Evolutionary conservation across 306 rosid genomes (phyloP), one percentile per base, ranked within the genome.

Genomic region (Castanospermum australe): DNA sequence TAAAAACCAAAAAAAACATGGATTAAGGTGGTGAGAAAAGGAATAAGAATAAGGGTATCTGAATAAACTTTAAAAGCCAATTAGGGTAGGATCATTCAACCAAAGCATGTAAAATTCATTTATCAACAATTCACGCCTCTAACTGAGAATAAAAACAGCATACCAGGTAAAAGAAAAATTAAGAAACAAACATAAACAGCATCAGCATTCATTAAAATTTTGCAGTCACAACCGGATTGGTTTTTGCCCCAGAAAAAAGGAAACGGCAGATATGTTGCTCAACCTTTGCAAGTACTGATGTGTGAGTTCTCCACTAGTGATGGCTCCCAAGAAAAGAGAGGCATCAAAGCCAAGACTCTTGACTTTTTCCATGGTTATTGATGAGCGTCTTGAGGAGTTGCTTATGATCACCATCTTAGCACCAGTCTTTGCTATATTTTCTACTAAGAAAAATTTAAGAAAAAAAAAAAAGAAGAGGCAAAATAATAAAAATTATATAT

Each of bases 341-440:
- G 94, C 79, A 75, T 95, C 99, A 81, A 95, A 92, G 13, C 99
- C 99, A 64, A 95, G 97, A 85, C 85, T 88, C 77, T 73, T 65
- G 17, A 95, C 55, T 84, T 95, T 95, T 50, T 92, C 97, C 83
- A 95, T 84, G 18, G 98, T 95, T 2, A 82, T 66, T 8, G 96
- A 88, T 2, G 98, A 84, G 13, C 99, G 95, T 84, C 99, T 91
- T 6, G 99, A 95, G n/a, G 99, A 95, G 77, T 95, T 95, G 78
- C 99, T 95, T 70, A 92, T 92, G 59, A 95, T 86, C 35, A 95
- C 94, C 97, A 95, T 92, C 86, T 95, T 95, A 50, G 90, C 92
- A 52, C 99, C 99, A 65, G 73, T 77, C 12, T 52, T 79, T 9
- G 98, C 99, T 59, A 95, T 79, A 68, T 82, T 91, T 78, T 91